Base-by-base conservation (phyloP, 2,329 filamentous ascomycete species). In the Curvularia sp. region DNA sequence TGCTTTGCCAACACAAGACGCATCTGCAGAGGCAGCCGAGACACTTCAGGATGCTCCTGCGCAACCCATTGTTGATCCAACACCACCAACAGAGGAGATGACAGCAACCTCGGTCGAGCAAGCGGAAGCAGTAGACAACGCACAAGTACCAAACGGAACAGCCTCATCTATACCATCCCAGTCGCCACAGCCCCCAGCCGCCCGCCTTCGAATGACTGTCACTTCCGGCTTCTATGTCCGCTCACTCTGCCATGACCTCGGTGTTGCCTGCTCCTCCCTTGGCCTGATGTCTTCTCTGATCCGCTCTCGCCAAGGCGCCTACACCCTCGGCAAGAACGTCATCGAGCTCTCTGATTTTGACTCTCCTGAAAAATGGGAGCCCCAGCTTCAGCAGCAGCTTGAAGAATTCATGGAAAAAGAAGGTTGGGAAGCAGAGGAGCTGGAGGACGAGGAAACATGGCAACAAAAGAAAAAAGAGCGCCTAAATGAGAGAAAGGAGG, bases 191-290 rank as follows among this genome's bases (percentile, higher is more conserved):
- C 82, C 74, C 80, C 88, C 94, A 1, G 95, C 94, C 0, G 91
- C 87, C 49, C 89, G 87, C 72, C 87, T 99, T 59, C 88, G 90
- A 57, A 92, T 99, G 86, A 96, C 91, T 0, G 94, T 97, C 51
- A 93, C 93, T 1, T 96, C 93, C 0, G 95, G 95, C 39, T 99
- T 97, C 82, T 99, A 99, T 77, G 93, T 99, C 13, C 90, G 95
- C 62, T 96, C 91, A 57, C 87, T 99, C 67, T 93, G 92, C 69
- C 93, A 98, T 74, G 95, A 99, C 71, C 84, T 99, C 3, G 95
- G 94, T 22, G 83, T 88, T 65, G 92, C 92, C 66, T 84, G 97
- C 13, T 88, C 86, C 52, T 96, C 92, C 12, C 88, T 91, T 24
- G 95, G 86, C 33, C 83, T 95, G 65, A 98, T 99, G 94, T 87